phyloP scores from a whole-genome alignment of 352 stramenopile species.

The Globisporangium paddicum region DNA sequence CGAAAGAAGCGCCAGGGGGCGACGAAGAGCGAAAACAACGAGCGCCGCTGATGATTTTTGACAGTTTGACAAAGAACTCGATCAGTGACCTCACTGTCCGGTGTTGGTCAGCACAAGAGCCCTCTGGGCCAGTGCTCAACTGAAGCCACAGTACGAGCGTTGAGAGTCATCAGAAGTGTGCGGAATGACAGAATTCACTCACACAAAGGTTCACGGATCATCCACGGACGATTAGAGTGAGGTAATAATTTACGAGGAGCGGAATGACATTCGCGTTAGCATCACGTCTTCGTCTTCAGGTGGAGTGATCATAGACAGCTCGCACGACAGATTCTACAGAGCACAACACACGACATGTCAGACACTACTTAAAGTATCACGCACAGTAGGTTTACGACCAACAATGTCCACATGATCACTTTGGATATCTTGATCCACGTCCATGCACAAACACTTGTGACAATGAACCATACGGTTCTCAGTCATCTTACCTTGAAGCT shows the following conservation, averaged over 20 bases:
- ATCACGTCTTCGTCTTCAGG: constrained; percentile 15
- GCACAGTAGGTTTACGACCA: not conserved
- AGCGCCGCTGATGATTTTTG: not conserved
- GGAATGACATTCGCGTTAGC: constrained; percentile 16
- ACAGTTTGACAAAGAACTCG: too few species aligned
- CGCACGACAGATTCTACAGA: constrained; percentile 18
- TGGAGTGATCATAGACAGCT: constrained; percentile 15
- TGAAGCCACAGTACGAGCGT: not conserved
- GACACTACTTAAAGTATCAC: not conserved
- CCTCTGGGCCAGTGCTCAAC: not conserved
- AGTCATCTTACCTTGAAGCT: constrained; percentile 2
- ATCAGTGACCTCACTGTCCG: not conserved
- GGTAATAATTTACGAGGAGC: constrained; percentile 10
- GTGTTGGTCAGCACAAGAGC: not conserved
- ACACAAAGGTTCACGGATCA: not conserved
- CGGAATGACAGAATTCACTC: not conserved
- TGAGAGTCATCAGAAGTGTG: not conserved
- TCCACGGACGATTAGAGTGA: not conserved
- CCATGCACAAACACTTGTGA: not conserved
- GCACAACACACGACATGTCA: not conserved
- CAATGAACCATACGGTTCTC: not conserved
- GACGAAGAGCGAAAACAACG: not conserved
- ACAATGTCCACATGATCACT: not conserved
- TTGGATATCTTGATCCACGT: not conserved
- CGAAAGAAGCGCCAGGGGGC: constrained; percentile 2